Conservation (phyloP, 768 basidiomycete species). For the Pholiota molesta region DNA sequence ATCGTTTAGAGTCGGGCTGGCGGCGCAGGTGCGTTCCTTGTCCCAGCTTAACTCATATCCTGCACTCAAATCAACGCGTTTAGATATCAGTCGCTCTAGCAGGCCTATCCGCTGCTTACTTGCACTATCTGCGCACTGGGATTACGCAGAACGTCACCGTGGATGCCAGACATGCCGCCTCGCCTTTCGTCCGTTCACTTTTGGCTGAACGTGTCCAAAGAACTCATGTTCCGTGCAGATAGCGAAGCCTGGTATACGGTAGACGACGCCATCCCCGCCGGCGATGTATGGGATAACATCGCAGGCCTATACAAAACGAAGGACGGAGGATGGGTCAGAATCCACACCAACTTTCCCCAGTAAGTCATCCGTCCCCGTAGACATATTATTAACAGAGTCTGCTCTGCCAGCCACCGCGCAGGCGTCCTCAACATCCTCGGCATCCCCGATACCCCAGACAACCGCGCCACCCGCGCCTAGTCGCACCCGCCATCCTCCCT, state of each 20-base stretch:
- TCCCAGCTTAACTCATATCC: neutral
- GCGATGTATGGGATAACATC: conserved; percentile 47
- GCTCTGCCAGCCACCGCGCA: conserved; percentile 46
- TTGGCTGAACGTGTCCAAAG: neutral
- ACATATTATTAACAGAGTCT: too few species aligned
- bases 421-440: conserved; percentile 52
- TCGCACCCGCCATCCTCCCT: conserved; percentile 40
- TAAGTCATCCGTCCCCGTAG: too few species aligned
- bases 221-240: conserved; percentile 30
- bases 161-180: conserved; percentile 59
- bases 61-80: neutral
- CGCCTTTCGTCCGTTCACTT: conserved; percentile 47
- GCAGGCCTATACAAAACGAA: conserved; percentile 59
- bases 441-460: conserved; percentile 30
- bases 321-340: conserved; percentile 50
- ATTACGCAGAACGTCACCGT: conserved; percentile 51
- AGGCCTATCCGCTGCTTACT: conserved; percentile 53
- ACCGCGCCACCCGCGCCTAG: conserved; percentile 34
- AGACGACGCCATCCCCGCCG: conserved; percentile 36
- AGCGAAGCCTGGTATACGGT: conserved; percentile 55
- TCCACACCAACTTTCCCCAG: conserved; percentile 72
- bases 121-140: conserved; percentile 50
- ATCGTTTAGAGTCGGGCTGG: conserved; percentile 54
- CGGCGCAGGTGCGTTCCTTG: conserved; percentile 47
- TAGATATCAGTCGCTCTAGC: conserved; percentile 40